Percentiles rank a stretch among this genome's conserved stretches.
These are phyloP conservation scores for Aureobasidium zeae DNA, from an alignment of 2,329 filamentous ascomycete genomes.

Conservation along the genomic window DNA sequence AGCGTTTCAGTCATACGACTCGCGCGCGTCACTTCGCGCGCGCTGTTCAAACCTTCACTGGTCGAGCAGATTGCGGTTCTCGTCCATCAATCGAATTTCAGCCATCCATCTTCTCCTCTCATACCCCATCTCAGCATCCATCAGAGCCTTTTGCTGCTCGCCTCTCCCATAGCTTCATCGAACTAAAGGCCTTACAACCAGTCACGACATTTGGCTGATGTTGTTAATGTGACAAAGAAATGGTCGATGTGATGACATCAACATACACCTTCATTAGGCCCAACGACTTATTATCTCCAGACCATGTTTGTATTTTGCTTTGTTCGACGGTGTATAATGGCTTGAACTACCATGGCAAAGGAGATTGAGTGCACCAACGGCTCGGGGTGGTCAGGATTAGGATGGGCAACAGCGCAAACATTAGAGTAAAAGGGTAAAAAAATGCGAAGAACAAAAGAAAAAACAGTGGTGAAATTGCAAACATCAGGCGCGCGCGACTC, in stretches of 20 bases:
- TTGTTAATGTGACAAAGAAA: constrained; percentile 17
- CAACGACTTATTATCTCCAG: too few relatives aligned
- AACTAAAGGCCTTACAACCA: too few relatives aligned
- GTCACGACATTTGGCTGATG: too few relatives aligned
- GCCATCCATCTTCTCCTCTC: constrained; percentile 57
- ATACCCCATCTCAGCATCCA: constrained; percentile 64
- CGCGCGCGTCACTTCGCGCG: too few relatives aligned
- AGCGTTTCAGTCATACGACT: constrained; percentile 71
- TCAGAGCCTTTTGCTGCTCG: constrained; percentile 68
- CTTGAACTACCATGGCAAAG: constrained; percentile 16
- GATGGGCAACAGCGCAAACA: background rate
- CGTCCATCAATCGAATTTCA: constrained; percentile 72
- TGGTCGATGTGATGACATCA: background rate
- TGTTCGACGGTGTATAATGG: constrained; percentile 14
- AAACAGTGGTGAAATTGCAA: constrained; percentile 6
- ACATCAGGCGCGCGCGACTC: constrained; percentile 3
- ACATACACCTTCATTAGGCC: constrained; percentile 13
- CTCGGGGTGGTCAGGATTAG: background rate
- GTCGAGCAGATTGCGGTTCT: constrained; percentile 72
- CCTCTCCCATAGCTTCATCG: constrained; percentile 91
- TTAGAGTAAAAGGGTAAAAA: background rate
- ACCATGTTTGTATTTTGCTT: constrained; percentile 17
- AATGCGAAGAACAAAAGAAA: background rate
- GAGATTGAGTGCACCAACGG: constrained; percentile 14
- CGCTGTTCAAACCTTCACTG: constrained; percentile 72